Conservation (phyloP, 2,329 filamentous ascomycete genomes). For the Cytospora paraplurivora region DNA sequence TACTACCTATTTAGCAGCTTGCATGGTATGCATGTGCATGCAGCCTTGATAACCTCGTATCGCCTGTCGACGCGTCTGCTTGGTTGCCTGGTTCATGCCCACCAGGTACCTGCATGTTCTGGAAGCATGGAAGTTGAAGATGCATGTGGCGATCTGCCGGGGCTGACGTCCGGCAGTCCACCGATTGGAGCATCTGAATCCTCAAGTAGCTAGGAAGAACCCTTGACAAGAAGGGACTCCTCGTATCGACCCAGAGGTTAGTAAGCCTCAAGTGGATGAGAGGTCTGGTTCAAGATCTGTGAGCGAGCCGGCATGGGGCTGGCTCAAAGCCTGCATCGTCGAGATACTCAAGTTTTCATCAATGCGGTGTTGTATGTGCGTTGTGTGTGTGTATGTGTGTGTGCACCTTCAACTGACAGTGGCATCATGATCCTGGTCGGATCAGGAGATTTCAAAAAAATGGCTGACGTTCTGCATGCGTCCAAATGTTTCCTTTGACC, state of each 20-base stretch:
- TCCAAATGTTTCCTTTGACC: not conserved
- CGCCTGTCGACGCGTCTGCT: constrained; percentile 5
- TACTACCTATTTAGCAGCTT: not conserved
- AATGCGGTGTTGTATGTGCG: not conserved
- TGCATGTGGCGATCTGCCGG: constrained; percentile 4
- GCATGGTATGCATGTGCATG: constrained; percentile 5
- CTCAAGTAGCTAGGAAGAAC: not conserved
- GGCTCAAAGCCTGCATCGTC: not conserved
- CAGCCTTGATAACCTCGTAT: constrained; percentile 19
- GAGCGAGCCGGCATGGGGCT: not conserved
- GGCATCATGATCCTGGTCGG: not conserved
- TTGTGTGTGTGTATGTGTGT: not conserved
- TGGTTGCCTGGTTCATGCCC: not conserved
- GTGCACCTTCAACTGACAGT: not conserved
- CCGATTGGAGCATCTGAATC: constrained; percentile 10
- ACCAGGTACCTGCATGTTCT: constrained; percentile 12
- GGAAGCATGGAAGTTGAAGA: constrained; percentile 8
- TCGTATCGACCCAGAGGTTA: constrained; percentile 17
- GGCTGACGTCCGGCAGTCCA: not conserved
- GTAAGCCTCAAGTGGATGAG: not conserved
- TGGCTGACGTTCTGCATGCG: not conserved
- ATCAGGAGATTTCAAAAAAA: not conserved
- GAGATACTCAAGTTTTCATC: not conserved
- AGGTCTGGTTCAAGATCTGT: not conserved
- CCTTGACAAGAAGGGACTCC: constrained; percentile 3